Evolutionary conservation across 495 filamentous ascomycete species (phyloP).

Genomic region (Penicillium bovifimosum): DNA sequence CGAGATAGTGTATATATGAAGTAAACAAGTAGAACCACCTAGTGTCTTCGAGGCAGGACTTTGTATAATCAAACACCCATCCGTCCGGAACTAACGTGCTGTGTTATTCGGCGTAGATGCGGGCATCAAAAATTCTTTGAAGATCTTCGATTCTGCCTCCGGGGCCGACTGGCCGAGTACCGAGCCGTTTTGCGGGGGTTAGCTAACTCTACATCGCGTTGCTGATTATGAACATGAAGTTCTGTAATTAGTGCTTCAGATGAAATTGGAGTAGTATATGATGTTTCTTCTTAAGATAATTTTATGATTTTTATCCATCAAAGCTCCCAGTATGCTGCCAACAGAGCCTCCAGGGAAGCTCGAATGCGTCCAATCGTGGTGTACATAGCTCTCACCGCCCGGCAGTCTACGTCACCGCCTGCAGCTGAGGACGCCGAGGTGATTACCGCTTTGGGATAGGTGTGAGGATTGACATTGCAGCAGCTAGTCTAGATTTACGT

Average conservation of each 20-base stretch:
- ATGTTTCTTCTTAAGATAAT: too few relatives aligned
- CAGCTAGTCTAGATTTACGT: not conserved
- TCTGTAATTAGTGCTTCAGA: too few relatives aligned
- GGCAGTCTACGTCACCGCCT: not conserved
- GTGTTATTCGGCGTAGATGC: conserved; percentile 41
- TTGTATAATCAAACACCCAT: conserved; percentile 17
- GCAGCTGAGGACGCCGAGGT: conserved; percentile 12
- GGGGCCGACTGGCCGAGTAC: conserved; percentile 5
- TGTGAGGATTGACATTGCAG: conserved; percentile 4
- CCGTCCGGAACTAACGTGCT: conserved; percentile 25
- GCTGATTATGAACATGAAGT: too few relatives aligned
- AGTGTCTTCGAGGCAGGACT: not conserved
- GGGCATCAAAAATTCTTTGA: conserved; percentile 27
- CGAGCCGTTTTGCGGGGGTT: conserved; percentile 5
- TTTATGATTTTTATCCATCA: too few relatives aligned
- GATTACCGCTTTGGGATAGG: conserved; percentile 15
- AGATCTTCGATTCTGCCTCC: conserved; percentile 8
- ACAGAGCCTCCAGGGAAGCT: not conserved
- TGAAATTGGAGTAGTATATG: too few relatives aligned
- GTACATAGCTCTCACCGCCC: conserved; percentile 13
- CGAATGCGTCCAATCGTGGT: not conserved
- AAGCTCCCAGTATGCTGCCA: not conserved
- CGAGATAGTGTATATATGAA: not conserved
- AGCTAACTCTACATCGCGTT: too few relatives aligned
- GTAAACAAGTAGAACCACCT: too few relatives aligned